Evolutionary conservation across 768 basidiomycete species (phyloP).

Genomic region (Tephrocybe sp.): DNA sequence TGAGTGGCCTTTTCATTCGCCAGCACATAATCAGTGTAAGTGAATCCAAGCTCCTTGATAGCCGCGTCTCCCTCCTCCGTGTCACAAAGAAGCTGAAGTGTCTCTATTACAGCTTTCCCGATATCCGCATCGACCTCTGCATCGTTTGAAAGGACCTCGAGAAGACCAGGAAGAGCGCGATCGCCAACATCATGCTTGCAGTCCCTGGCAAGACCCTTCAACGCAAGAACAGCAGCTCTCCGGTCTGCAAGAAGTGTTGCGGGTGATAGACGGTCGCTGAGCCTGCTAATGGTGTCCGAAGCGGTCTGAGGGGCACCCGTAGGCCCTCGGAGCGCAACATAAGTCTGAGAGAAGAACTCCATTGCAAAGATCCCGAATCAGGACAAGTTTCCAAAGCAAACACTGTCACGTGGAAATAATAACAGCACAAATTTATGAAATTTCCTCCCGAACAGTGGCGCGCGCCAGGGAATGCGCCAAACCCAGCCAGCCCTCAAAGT

Average conservation of each 20-base stretch:
- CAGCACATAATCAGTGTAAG: constrained; percentile 81
- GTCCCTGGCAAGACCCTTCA: constrained; percentile 91
- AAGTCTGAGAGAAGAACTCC: constrained; percentile 87
- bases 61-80: constrained; percentile 49
- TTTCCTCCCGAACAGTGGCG: background rate
- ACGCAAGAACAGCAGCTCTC: constrained; percentile 87
- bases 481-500: background rate
- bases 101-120: constrained; percentile 91
- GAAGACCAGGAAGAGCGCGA: constrained; percentile 71
- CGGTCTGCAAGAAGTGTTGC: constrained; percentile 88
- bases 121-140: constrained; percentile 90
- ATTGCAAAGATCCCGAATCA: constrained; percentile 34
- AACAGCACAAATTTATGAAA: background rate
- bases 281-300: constrained; percentile 80
- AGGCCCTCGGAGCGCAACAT: constrained; percentile 82
- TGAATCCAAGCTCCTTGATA: constrained; percentile 74
- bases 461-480: too few relatives aligned
- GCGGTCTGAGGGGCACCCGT: constrained; percentile 83
- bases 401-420: constrained; percentile 13
- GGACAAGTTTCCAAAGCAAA: background rate
- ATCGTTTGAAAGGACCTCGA: constrained; percentile 84
- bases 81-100: constrained; percentile 83
- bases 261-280: constrained; percentile 90
- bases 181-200: constrained; percentile 89
- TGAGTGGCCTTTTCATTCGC: constrained; percentile 71